Evolutionary conservation across 2,329 filamentous ascomycete species (phyloP).

Genomic region (Fusarium haematococcum): DNA sequence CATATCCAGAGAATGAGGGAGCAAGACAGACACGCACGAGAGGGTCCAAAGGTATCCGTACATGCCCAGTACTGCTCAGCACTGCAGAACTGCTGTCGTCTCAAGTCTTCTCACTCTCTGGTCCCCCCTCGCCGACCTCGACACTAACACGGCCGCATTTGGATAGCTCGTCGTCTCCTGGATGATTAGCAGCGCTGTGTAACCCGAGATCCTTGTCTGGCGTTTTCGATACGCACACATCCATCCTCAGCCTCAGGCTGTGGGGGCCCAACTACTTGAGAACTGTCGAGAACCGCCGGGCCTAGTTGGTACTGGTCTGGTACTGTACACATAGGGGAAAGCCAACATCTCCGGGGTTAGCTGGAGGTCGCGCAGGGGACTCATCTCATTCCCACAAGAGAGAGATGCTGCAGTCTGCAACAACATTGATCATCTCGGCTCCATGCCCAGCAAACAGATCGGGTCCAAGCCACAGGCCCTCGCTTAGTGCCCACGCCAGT

Average conservation of each 20-base stretch:
- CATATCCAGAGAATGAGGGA: conserved; percentile 16
- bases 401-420: conserved; percentile 14
- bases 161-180: conserved; percentile 14
- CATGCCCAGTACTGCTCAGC: background rate
- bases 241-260: conserved; percentile 24
- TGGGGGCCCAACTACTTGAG: conserved; percentile 16
- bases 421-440: conserved; percentile 23
- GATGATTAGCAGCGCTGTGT: conserved; percentile 25
- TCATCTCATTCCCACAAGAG: conserved; percentile 1
- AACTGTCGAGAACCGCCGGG: conserved; percentile 9
- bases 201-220: conserved; percentile 31
- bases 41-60: background rate
- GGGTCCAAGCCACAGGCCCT: conserved; percentile 26
- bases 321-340: background rate
- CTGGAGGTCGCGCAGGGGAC: background rate
- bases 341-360: conserved; percentile 11
- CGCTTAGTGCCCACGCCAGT: conserved; percentile 19
- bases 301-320: background rate
- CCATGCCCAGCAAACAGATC: conserved; percentile 23
- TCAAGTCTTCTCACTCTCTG: background rate
- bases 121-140: background rate
- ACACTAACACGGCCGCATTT: conserved; percentile 19
- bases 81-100: conserved; percentile 23
- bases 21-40: background rate
- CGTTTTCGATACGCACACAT: conserved; percentile 17